These are phyloP conservation scores for Tricholoma hemisulphureum DNA, from an alignment of 768 basidiomycete genomes.

Conservation along the genomic window DNA sequence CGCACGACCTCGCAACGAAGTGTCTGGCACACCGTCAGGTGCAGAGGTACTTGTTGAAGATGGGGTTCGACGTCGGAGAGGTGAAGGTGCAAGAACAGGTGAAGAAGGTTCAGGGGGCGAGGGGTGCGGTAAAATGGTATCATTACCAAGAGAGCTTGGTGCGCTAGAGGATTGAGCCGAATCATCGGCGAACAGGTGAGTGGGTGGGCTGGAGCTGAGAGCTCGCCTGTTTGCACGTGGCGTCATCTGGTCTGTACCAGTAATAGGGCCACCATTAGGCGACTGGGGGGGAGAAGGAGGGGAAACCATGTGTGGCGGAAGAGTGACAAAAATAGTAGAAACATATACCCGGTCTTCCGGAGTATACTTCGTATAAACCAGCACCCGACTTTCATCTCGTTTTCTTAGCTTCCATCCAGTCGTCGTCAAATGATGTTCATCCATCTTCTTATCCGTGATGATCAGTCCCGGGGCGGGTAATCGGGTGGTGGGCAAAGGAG, in stretches of 20 bases:
- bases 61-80: slow-evolving; percentile 31
- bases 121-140: slow-evolving; percentile 1
- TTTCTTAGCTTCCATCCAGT: slow-evolving; percentile 61
- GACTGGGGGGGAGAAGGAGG: slow-evolving; percentile 12
- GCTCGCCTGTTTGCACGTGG: slow-evolving; percentile 41
- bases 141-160: neutral
- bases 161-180: neutral
- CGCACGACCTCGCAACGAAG: slow-evolving; percentile 34
- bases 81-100: slow-evolving; percentile 20
- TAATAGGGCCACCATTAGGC: slow-evolving; percentile 3
- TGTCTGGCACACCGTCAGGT: neutral
- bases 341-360: slow-evolving; percentile 51
- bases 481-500: slow-evolving; percentile 65
- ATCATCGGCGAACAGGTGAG: neutral
- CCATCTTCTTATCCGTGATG: slow-evolving; percentile 50
- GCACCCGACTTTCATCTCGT: slow-evolving; percentile 55
- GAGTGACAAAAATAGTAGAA: slow-evolving; percentile 47
- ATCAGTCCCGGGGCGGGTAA: slow-evolving; percentile 66
- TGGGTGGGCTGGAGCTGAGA: slow-evolving; percentile 26
- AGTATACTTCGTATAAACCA: slow-evolving; percentile 55
- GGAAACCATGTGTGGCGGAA: slow-evolving; percentile 22
- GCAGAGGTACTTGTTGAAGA: slow-evolving; percentile 28
- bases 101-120: slow-evolving; percentile 22
- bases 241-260: slow-evolving; percentile 33
- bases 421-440: slow-evolving; percentile 40